phyloP scores from a whole-genome alignment of 2,329 filamentous ascomycete genomes.

The Aspergillus ruber region DNA sequence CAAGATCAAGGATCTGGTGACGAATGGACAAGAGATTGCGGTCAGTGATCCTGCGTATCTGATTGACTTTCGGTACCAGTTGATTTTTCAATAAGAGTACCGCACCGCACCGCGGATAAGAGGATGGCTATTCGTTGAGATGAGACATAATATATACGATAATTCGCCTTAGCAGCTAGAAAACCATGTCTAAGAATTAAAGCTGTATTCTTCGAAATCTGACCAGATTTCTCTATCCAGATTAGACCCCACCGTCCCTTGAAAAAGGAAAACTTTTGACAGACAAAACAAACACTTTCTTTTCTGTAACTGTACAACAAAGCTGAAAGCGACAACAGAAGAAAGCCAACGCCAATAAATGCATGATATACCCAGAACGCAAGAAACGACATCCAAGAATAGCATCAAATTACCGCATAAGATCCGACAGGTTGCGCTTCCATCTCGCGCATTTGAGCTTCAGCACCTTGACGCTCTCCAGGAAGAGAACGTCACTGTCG shows the following conservation, averaged over 20 bases:
- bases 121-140: neutral
- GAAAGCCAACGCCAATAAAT: constrained; percentile 34
- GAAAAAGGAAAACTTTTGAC: constrained; percentile 19
- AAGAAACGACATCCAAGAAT: constrained; percentile 1
- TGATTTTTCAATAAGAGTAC: constrained; percentile 40
- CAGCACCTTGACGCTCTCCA: constrained; percentile 78
- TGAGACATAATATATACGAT: constrained; percentile 8
- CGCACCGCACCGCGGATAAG: neutral
- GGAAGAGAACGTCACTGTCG: constrained; percentile 86
- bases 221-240: constrained; percentile 22
- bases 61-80: constrained; percentile 59
- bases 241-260: constrained; percentile 25
- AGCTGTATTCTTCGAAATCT: constrained; percentile 23
- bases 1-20: constrained; percentile 70
- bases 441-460: constrained; percentile 67
- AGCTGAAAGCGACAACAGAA: constrained; percentile 17
- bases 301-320: constrained; percentile 31
- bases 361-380: constrained; percentile 23
- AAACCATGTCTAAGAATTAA: constrained; percentile 12
- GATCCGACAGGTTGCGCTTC: constrained; percentile 39
- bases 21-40: constrained; percentile 79
- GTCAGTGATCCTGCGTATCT: constrained; percentile 87
- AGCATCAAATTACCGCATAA: constrained; percentile 28
- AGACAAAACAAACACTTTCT: constrained; percentile 12
- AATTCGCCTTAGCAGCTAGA: constrained; percentile 8